These are phyloP conservation scores for Bassia scoparia DNA, from an alignment of 148 eudicot species.

Conservation along the genomic window DNA sequence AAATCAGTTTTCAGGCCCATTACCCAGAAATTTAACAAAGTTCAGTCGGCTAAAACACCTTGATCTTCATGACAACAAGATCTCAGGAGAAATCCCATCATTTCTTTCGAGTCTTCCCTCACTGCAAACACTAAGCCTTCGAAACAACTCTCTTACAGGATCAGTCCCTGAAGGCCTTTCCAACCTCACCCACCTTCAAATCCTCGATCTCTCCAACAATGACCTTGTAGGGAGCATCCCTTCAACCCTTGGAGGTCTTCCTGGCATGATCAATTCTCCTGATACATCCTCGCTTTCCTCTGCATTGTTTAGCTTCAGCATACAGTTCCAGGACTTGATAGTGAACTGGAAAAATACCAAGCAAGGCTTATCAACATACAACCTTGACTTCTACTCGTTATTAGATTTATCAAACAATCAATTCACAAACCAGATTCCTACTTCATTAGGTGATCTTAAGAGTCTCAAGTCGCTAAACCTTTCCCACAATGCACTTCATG, in stretches of 20 bases:
- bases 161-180: slow-evolving; percentile 36
- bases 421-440: slow-evolving; percentile 37
- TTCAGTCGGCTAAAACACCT: slow-evolving; percentile 40
- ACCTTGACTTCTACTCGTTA: slow-evolving; percentile 44
- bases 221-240: slow-evolving; percentile 37
- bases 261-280: slow-evolving; percentile 42
- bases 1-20: slow-evolving; percentile 44
- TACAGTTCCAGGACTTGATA: slow-evolving; percentile 40
- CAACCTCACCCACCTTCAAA: slow-evolving; percentile 40
- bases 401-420: slow-evolving; percentile 48
- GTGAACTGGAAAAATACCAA: slow-evolving; percentile 51
- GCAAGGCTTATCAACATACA: slow-evolving; percentile 41
- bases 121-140: slow-evolving; percentile 43
- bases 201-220: slow-evolving; percentile 49
- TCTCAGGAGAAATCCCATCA: slow-evolving; percentile 36
- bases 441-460: slow-evolving; percentile 40
- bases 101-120: slow-evolving; percentile 31
- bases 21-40: slow-evolving; percentile 34
- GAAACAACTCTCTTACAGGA: slow-evolving; percentile 45
- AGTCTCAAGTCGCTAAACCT: slow-evolving; percentile 46
- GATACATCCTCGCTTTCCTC: slow-evolving; percentile 24
- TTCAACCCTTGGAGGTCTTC: slow-evolving; percentile 31
- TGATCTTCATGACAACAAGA: slow-evolving; percentile 47
- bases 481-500: slow-evolving; percentile 35
- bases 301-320: slow-evolving; percentile 30